Conservation (phyloP, 768 basidiomycete species). For the Rhizopogon vinicolor region DNA sequence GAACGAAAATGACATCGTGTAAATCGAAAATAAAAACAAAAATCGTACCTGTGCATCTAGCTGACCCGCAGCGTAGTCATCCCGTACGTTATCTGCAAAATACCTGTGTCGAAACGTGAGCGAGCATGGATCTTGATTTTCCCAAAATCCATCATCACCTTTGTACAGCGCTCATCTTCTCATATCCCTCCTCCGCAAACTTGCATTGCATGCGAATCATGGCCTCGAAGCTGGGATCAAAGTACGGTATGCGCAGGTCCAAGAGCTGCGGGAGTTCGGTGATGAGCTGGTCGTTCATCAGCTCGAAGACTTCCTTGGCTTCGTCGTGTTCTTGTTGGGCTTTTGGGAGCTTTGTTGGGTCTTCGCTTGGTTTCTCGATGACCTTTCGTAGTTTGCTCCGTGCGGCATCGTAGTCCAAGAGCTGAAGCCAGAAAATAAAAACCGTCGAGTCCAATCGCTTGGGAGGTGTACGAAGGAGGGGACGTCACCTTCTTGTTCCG, state of each 20-base stretch:
- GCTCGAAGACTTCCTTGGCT: constrained; percentile 87
- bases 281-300: constrained; percentile 91
- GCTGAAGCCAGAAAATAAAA: constrained; percentile 36
- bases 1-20: too few species aligned
- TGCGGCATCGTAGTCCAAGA: constrained; percentile 93
- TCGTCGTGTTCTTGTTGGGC: constrained; percentile 97
- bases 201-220: constrained; percentile 98
- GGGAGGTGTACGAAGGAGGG: neutral
- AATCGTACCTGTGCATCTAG: constrained; percentile 80
- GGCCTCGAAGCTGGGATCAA: constrained; percentile 97
- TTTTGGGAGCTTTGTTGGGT: constrained; percentile 85
- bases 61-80: constrained; percentile 96
- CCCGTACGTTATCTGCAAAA: constrained; percentile 84
- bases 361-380: constrained; percentile 90
- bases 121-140: neutral
- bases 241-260: constrained; percentile 94
- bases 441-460: neutral
- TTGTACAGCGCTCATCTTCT: constrained; percentile 93
- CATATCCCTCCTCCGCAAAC: constrained; percentile 97
- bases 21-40: neutral
- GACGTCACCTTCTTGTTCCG: constrained; percentile 87
- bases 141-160: constrained; percentile 38
- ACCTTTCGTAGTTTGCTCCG: constrained; percentile 86
- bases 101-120: constrained; percentile 44
- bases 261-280: constrained; percentile 87